phyloP scores from a whole-genome alignment of 441 rosid species.

The Geranium incanum region DNA sequence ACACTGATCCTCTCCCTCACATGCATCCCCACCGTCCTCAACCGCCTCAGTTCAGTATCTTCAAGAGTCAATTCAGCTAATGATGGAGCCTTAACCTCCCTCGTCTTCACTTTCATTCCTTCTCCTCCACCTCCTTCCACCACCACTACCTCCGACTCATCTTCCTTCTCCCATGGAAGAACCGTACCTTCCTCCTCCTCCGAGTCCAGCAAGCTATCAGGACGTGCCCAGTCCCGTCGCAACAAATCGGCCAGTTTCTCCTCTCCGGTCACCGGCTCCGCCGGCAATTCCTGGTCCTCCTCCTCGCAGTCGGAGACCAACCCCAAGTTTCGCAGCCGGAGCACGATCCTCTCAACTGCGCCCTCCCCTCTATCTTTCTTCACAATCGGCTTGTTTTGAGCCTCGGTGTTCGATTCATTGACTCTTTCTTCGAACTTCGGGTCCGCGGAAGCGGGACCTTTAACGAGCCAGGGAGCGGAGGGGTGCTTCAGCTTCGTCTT shows the following conservation, averaged over 20 bases:
- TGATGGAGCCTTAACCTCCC: conserved; percentile 59
- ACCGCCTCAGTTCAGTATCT: conserved; percentile 72
- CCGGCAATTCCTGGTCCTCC: conserved; percentile 14
- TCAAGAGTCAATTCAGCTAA: conserved; percentile 85
- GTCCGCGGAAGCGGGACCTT: conserved; percentile 29
- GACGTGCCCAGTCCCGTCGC: conserved; percentile 80
- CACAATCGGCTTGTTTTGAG: conserved; percentile 18
- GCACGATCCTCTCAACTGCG: conserved; percentile 75
- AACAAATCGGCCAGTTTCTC: conserved; percentile 71
- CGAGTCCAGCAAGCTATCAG: conserved; percentile 53
- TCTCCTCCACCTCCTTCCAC: conserved; percentile 21
- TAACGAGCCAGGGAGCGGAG: conserved; percentile 50
- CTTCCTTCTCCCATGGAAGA: conserved; percentile 79
- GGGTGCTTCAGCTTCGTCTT: conserved; percentile 23
- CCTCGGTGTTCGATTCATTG: conserved; percentile 17
- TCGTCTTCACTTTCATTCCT: conserved; percentile 31
- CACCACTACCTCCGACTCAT: conserved; percentile 55
- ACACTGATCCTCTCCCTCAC: conserved; percentile 72
- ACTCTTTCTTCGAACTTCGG: conserved; percentile 13
- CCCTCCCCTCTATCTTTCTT: conserved; percentile 44
- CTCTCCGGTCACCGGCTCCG: conserved; percentile 47
- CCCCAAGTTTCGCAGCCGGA: conserved; percentile 74
- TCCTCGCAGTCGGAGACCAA: conserved; percentile 56
- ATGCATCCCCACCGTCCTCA: conserved; percentile 71
- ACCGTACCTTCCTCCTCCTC: conserved; percentile 31